A percentile compares a stretch with the other conserved stretches of the same genome.
Conservation (phyloP, 2,329 filamentous ascomycete genomes). For the Pseudogymnoascus sp. region DNA sequence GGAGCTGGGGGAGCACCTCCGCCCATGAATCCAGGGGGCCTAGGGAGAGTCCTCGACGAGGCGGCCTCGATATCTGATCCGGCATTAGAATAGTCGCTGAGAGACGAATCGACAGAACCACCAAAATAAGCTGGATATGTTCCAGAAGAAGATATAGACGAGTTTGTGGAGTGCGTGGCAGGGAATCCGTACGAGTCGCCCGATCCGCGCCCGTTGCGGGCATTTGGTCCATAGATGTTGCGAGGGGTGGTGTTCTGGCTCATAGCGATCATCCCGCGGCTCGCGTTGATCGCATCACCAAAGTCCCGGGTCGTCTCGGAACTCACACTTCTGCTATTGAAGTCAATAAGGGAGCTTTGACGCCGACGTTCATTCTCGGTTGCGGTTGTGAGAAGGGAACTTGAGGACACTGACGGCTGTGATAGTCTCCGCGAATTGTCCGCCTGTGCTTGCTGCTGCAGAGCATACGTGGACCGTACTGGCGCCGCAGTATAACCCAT, state of each 20-base stretch:
- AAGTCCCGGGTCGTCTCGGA: conserved; percentile 58
- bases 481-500: conserved; percentile 65
- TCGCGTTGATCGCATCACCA: conserved; percentile 84
- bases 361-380: conserved; percentile 32
- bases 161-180: conserved; percentile 72
- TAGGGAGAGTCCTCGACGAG: conserved; percentile 27
- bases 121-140: conserved; percentile 79
- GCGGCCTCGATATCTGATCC: conserved; percentile 79
- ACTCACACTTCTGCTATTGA: conserved; percentile 48
- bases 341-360: conserved; percentile 58
- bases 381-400: conserved; percentile 33
- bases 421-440: conserved; percentile 61
- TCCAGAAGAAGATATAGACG: conserved; percentile 79
- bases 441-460: conserved; percentile 45
- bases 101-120: conserved; percentile 72
- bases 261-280: conserved; percentile 89
- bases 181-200: conserved; percentile 89
- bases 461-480: conserved; percentile 47
- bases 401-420: conserved; percentile 67
- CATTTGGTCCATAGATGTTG: conserved; percentile 70
- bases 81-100: conserved; percentile 87
- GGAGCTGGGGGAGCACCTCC: conserved; percentile 66
- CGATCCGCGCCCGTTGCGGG: conserved; percentile 56
- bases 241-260: conserved; percentile 91
- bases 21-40: conserved; percentile 39